A percentile compares a stretch with the other conserved stretches of the same genome.
phyloP scores from a whole-genome alignment of 2,329 filamentous ascomycete species.

The Ceratocystis lukuohia region DNA sequence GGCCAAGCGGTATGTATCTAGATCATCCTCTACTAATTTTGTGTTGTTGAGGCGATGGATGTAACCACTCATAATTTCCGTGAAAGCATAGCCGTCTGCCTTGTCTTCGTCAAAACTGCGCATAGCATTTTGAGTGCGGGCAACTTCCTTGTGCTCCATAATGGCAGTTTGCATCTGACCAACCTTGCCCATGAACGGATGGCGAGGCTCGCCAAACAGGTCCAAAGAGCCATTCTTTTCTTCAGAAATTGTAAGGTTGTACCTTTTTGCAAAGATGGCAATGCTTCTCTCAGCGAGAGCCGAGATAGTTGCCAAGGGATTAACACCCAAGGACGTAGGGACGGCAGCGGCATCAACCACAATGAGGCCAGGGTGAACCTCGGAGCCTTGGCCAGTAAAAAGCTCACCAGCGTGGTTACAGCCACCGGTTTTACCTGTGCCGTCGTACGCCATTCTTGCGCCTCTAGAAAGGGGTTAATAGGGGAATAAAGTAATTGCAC shows the following conservation, averaged over 20 bases:
- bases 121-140: slow-evolving; percentile 28
- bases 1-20: slow-evolving; percentile 40
- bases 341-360: slow-evolving; percentile 50
- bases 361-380: slow-evolving; percentile 44
- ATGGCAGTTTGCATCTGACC: slow-evolving; percentile 20
- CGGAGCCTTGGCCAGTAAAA: slow-evolving; percentile 38
- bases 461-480: slow-evolving; percentile 30
- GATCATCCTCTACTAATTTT: slow-evolving; percentile 32
- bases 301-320: slow-evolving; percentile 56
- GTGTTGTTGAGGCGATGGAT: slow-evolving; percentile 36
- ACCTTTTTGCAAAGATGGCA: slow-evolving; percentile 33
- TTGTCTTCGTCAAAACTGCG: slow-evolving; percentile 32
- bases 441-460: slow-evolving; percentile 47
- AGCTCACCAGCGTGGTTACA: slow-evolving; percentile 49
- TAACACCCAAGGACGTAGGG: slow-evolving; percentile 49
- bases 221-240: slow-evolving; percentile 37
- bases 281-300: slow-evolving; percentile 54
- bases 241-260: slow-evolving; percentile 33
- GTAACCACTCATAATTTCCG: slow-evolving; percentile 51
- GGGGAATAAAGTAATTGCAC: not conserved
- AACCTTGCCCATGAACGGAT: slow-evolving; percentile 23
- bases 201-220: slow-evolving; percentile 40
- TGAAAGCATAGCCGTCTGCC: slow-evolving; percentile 43
- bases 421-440: slow-evolving; percentile 42
- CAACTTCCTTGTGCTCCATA: slow-evolving; percentile 29